These are phyloP conservation scores for Hamigera avellanea DNA, from an alignment of 495 filamentous ascomycete genomes.

Conservation along the genomic window DNA sequence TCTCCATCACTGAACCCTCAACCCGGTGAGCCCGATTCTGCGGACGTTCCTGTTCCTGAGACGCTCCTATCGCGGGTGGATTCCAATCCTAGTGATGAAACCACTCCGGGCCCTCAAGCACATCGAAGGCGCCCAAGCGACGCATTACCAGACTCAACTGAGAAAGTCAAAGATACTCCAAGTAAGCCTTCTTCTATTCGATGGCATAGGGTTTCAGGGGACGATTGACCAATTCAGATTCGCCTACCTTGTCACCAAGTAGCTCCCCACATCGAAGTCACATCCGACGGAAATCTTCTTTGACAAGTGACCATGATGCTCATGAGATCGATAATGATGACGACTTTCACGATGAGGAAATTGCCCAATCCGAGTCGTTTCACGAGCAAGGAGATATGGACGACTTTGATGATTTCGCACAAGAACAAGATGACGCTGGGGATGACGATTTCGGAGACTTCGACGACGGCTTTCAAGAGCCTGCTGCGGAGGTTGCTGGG, in stretches of 20 bases:
- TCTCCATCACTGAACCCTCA: slow-evolving; percentile 10
- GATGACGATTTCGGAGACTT: slow-evolving; percentile 82
- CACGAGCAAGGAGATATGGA: slow-evolving; percentile 39
- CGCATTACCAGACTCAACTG: slow-evolving; percentile 36
- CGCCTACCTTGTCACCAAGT: slow-evolving; percentile 29
- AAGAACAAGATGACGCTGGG: slow-evolving; percentile 53
- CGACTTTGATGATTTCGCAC: slow-evolving; percentile 96
- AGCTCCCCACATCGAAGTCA: slow-evolving; percentile 22
- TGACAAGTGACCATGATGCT: slow-evolving; percentile 4
- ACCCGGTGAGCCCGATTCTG: slow-evolving; percentile 6
- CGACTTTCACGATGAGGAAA: slow-evolving; percentile 28
- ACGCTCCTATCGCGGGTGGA: slow-evolving; percentile 35
- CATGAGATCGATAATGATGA: slow-evolving; percentile 14
- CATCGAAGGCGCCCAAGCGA: slow-evolving; percentile 33
- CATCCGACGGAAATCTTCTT: slow-evolving; percentile 9
- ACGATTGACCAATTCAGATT: slow-evolving; percentile 49
- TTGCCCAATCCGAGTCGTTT: slow-evolving; percentile 4
- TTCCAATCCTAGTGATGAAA: slow-evolving; percentile 23
- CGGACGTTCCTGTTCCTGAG: slow-evolving; percentile 26
- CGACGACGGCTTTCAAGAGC: slow-evolving; percentile 70
- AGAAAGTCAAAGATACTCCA: slow-evolving; percentile 31
- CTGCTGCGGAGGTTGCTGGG: slow-evolving; percentile 34
- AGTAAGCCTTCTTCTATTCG: slow-evolving; percentile 28
- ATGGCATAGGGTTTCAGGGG: slow-evolving; percentile 25
- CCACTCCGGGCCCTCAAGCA: slow-evolving; percentile 23